phyloP scores from a whole-genome alignment of 768 basidiomycete genomes.

The Hygrophorus russula region DNA sequence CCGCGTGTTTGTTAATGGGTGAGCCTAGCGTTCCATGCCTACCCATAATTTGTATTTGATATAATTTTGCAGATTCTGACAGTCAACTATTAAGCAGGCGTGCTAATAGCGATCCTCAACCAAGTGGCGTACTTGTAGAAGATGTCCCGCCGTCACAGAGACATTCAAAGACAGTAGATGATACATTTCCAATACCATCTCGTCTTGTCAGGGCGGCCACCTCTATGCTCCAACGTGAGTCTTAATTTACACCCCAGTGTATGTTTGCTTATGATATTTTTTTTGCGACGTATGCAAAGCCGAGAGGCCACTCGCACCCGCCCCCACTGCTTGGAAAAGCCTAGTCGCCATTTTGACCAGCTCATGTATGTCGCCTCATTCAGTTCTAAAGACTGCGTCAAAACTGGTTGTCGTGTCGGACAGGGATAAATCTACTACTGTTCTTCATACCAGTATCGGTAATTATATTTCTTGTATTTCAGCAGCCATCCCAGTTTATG shows the following conservation, averaged over 20 bases:
- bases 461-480: constrained; percentile 10
- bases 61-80: no score
- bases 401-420: background rate
- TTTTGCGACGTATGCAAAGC: constrained; percentile 25
- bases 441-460: constrained; percentile 66
- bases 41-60: no score
- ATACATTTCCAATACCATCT: no score
- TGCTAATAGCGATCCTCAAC: no score
- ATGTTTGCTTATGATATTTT: background rate
- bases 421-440: constrained; percentile 64
- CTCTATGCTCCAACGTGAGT: no score
- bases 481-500: constrained; percentile 1
- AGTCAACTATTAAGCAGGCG: no score
- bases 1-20: no score
- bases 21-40: no score
- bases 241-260: background rate
- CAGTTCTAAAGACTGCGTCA: background rate
- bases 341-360: constrained; percentile 40
- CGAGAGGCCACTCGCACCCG: constrained; percentile 23
- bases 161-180: no score
- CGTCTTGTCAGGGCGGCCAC: no score
- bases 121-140: no score
- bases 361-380: constrained; percentile 35
- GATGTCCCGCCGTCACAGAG: no score
- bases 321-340: constrained; percentile 36